Evolutionary conservation across 148 eudicot genomes (phyloP).

Genomic region (Spergularia marina): DNA sequence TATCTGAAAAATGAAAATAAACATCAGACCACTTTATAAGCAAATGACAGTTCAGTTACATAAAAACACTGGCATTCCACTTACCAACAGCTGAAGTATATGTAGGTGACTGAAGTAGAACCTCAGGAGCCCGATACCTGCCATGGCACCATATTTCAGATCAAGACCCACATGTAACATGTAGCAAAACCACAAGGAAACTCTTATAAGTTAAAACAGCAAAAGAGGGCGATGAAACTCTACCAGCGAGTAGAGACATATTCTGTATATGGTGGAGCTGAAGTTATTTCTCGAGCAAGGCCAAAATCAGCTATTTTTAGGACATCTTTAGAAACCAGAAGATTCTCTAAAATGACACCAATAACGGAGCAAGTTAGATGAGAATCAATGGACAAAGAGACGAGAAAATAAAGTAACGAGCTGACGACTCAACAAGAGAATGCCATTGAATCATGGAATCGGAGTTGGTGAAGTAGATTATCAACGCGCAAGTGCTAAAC

Average conservation of each 20-base stretch:
- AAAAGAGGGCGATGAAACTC: not conserved
- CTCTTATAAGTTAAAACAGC: too few relatives aligned
- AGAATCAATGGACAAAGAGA: not conserved
- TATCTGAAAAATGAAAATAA: constrained; percentile 44
- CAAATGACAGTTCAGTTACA: not conserved
- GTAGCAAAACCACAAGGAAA: not conserved
- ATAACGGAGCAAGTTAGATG: not conserved
- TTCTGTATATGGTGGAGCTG: constrained; percentile 83
- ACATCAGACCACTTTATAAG: not conserved
- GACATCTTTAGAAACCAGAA: constrained; percentile 70
- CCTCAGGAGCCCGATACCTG: constrained; percentile 99
- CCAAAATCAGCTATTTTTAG: constrained; percentile 97
- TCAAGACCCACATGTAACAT: not conserved
- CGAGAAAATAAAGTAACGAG: too few relatives aligned
- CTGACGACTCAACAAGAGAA: not conserved
- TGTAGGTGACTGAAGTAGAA: constrained; percentile 74
- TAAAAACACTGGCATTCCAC: constrained; percentile 17
- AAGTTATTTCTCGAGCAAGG: constrained; percentile 86
- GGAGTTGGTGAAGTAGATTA: too few relatives aligned
- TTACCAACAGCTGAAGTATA: constrained; percentile 93
- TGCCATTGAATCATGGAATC: not conserved
- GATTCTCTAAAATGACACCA: constrained; percentile 53
- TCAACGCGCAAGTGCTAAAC: too few relatives aligned
- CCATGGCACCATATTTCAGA: constrained; percentile 15
- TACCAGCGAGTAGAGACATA: constrained; percentile 95